Evolutionary conservation across 306 rosid species (phyloP).

Genomic region (Quercus aquifolioides): DNA sequence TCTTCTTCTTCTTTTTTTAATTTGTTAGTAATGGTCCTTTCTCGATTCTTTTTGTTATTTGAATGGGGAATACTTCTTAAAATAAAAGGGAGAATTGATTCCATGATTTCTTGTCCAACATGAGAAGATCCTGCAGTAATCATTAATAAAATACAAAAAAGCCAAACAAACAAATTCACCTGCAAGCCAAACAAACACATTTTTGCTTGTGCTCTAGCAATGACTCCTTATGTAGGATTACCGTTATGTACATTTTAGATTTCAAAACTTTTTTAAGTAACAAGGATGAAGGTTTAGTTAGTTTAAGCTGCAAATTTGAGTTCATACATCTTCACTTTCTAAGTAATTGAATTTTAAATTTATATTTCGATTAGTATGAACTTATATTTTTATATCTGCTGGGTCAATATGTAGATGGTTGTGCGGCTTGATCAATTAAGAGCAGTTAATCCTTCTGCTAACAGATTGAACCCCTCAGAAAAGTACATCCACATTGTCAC

Average conservation of each 20-base stretch:
- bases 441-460: constrained; percentile 44
- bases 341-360: not conserved
- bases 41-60: no score
- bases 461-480: constrained; percentile 51
- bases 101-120: no score
- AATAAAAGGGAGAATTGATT: no score
- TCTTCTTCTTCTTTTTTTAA: no score
- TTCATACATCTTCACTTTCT: not conserved
- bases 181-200: not conserved
- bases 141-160: no score
- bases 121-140: no score
- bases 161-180: no score
- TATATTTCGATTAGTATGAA: not conserved
- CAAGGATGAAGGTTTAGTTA: not conserved
- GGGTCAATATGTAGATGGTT: constrained; percentile 40
- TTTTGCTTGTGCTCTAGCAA: not conserved
- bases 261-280: not conserved
- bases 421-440: constrained; percentile 48
- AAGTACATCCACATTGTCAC: constrained; percentile 46
- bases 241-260: no score
- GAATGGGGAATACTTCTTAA: no score
- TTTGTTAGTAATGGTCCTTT: no score
- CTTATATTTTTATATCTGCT: constrained; percentile 9
- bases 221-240: not conserved
- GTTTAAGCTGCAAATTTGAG: not conserved